Conservation (phyloP, 768 basidiomycete genomes). For the Suillus decipiens region DNA sequence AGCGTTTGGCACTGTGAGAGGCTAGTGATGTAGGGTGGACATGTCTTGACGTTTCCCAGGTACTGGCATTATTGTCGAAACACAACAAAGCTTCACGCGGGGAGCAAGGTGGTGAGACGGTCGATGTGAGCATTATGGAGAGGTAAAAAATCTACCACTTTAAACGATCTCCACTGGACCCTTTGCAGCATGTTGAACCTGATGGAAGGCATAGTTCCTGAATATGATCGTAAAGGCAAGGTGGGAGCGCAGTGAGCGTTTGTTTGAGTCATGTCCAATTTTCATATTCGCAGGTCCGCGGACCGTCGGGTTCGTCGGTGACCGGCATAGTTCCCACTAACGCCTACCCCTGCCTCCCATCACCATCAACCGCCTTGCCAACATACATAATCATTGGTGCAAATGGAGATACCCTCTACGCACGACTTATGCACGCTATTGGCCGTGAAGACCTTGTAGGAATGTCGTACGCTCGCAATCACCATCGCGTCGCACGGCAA, state of each 20-base stretch:
- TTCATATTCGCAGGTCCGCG: constrained; percentile 48
- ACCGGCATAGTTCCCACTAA: constrained; percentile 79
- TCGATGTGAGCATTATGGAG: constrained; percentile 78
- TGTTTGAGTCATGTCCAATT: neutral
- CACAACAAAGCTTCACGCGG: constrained; percentile 35
- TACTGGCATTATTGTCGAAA: constrained; percentile 58
- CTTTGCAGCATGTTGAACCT: constrained; percentile 64
- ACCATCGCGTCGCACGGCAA: constrained; percentile 43
- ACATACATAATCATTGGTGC: constrained; percentile 72
- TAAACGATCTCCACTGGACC: neutral
- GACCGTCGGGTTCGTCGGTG: constrained; percentile 73
- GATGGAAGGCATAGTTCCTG: constrained; percentile 78
- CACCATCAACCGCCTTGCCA: constrained; percentile 38
- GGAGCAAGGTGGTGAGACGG: constrained; percentile 46
- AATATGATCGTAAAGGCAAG: constrained; percentile 72
- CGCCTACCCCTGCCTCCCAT: constrained; percentile 66
- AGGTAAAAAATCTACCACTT: constrained; percentile 41
- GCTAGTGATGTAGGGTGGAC: constrained; percentile 12
- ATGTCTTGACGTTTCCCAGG: constrained; percentile 36
- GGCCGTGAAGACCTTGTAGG: constrained; percentile 61
- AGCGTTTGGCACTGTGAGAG: constrained; percentile 65
- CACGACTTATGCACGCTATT: constrained; percentile 62
- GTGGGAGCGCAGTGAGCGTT: constrained; percentile 29
- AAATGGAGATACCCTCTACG: constrained; percentile 72
- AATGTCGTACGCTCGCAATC: constrained; percentile 46